Percentiles rank a stretch among this genome's conserved stretches.
phyloP scores from a whole-genome alignment of 306 rosid species.

The Acacia acuminata region DNA sequence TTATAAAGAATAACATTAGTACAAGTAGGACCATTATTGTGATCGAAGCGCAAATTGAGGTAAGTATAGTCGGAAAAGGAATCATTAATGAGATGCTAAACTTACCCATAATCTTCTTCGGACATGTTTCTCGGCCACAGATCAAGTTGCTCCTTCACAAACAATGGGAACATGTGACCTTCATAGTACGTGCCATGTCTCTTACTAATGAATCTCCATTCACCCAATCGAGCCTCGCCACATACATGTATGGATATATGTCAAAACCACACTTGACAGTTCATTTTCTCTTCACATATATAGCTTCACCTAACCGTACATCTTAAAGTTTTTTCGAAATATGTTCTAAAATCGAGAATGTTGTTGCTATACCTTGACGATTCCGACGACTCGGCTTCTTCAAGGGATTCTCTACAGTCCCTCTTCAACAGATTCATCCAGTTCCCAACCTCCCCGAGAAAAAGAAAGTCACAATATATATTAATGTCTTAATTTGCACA shows the following conservation, averaged over 20 bases:
- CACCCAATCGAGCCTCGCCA: slow-evolving; percentile 78
- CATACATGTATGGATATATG: not conserved
- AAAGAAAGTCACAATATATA: not conserved
- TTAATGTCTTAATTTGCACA: not conserved
- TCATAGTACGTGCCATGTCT: slow-evolving; percentile 80
- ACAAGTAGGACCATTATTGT: not conserved
- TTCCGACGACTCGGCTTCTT: slow-evolving; percentile 92
- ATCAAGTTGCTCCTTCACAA: slow-evolving; percentile 87
- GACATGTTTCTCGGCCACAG: slow-evolving; percentile 88
- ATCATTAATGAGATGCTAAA: not conserved
- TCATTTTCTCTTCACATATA: no score
- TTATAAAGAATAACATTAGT: not conserved
- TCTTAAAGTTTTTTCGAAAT: no score
- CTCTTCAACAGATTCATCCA: slow-evolving; percentile 90
- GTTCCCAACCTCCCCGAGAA: slow-evolving; percentile 92
- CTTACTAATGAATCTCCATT: slow-evolving; percentile 93
- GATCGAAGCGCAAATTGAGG: not conserved
- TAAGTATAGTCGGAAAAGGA: not conserved
- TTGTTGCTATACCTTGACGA: slow-evolving; percentile 57
- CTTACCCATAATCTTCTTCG: slow-evolving; percentile 84
- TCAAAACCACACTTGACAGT: not conserved
- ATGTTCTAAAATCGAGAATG: not conserved
- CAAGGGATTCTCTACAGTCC: slow-evolving; percentile 91
- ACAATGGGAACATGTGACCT: slow-evolving; percentile 92
- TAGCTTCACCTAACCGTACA: no score